These are phyloP conservation scores for Tetramitus jugosus DNA, from an alignment of 208 protist genomes.

Conservation along the genomic window DNA sequence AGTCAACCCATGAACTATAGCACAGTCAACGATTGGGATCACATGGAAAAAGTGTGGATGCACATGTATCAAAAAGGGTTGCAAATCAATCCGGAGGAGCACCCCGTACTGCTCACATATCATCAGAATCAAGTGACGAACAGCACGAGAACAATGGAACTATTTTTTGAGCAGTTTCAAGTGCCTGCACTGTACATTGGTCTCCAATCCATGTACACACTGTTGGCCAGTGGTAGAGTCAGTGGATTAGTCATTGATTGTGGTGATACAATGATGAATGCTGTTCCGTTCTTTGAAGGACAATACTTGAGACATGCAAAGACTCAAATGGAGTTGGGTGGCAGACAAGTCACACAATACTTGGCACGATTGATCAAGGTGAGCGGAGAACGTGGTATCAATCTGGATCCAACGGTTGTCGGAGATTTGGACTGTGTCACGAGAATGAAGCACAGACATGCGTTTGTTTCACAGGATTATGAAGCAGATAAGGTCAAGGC, in stretches of 20 bases:
- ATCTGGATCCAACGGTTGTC: no score
- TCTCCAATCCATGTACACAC: conserved; percentile 63
- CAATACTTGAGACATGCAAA: conserved; percentile 25
- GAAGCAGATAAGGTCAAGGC: no score
- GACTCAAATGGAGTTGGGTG: not conserved
- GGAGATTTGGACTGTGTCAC: no score
- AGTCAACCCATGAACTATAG: conserved; percentile 52
- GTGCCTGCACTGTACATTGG: conserved; percentile 55
- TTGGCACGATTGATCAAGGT: conserved; percentile 48
- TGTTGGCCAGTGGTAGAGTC: conserved; percentile 44
- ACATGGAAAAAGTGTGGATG: conserved; percentile 3
- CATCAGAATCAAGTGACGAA: conserved; percentile 61
- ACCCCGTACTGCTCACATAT: conserved; percentile 72
- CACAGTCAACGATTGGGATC: conserved; percentile 28
- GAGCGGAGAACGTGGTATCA: no score
- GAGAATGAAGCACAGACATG: no score
- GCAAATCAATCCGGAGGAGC: not conserved
- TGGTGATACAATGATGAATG: conserved; percentile 44
- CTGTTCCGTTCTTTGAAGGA: conserved; percentile 44
- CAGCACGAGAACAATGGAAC: conserved; percentile 64
- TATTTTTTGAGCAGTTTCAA: conserved; percentile 70
- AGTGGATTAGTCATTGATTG: conserved; percentile 47
- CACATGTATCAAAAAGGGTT: not conserved
- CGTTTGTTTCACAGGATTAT: no score
- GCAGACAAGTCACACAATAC: conserved; percentile 8